Evolutionary conservation across 2,329 filamentous ascomycete genomes (phyloP).

Genomic region (Pyrenophora graminea): DNA sequence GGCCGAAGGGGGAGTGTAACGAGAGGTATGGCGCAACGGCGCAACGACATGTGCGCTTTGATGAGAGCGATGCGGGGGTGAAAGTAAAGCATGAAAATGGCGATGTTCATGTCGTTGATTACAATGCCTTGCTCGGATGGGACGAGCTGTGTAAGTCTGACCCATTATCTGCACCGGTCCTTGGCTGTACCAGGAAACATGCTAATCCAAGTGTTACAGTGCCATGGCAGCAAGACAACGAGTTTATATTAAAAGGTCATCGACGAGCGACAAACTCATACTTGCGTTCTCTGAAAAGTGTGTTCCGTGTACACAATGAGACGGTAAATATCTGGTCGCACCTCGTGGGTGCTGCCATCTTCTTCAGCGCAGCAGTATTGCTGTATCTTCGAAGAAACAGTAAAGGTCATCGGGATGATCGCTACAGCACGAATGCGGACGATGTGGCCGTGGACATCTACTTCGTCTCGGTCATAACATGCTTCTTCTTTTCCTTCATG

Average conservation of each 20-base stretch:
- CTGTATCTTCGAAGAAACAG: background rate
- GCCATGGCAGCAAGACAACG: slow-evolving; percentile 13
- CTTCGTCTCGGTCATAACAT: slow-evolving; percentile 7
- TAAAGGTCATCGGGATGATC: too few relatives aligned
- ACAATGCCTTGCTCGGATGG: slow-evolving; percentile 5
- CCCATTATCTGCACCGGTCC: background rate
- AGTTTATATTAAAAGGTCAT: slow-evolving; percentile 7
- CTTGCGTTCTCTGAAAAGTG: background rate
- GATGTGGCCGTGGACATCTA: slow-evolving; percentile 5
- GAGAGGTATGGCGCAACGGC: background rate
- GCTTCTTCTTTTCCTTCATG: slow-evolving; percentile 14
- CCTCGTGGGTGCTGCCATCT: background rate
- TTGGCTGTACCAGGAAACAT: background rate
- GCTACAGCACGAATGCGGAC: background rate
- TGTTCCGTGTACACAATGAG: slow-evolving; percentile 8
- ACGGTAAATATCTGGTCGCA: slow-evolving; percentile 14
- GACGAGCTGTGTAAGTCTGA: slow-evolving; percentile 7
- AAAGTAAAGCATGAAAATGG: background rate
- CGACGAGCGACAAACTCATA: slow-evolving; percentile 6
- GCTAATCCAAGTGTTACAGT: slow-evolving; percentile 1
- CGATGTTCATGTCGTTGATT: background rate
- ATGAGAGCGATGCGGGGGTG: background rate
- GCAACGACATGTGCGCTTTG: background rate
- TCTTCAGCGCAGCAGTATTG: background rate
- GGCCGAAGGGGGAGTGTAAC: background rate